A percentile compares a stretch with the other conserved stretches of the same genome.
Conservation (phyloP, 352 stramenopile genomes). For the Elongisporangium undulatum region DNA sequence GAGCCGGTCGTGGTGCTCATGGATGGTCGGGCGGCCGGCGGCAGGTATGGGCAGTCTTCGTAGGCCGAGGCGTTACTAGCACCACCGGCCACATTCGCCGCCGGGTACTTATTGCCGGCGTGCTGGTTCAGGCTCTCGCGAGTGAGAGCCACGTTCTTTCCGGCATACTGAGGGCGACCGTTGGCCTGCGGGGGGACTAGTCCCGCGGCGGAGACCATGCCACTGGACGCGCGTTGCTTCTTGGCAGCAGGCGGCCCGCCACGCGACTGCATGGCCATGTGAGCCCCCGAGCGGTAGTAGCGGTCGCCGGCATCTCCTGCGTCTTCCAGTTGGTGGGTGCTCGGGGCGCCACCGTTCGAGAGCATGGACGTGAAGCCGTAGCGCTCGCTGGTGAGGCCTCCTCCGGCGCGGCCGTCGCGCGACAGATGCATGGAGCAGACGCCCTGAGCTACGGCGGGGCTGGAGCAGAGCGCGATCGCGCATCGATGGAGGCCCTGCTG, state of each 20-base stretch:
- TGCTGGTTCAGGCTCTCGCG: slow-evolving; percentile 60
- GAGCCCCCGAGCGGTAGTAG: slow-evolving; percentile 41
- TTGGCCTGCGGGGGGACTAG: not conserved
- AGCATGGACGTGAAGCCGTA: slow-evolving; percentile 3
- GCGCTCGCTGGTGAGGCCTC: slow-evolving; percentile 14
- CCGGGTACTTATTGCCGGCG: slow-evolving; percentile 46
- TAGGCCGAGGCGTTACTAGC: slow-evolving; percentile 31
- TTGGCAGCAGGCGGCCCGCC: slow-evolving; percentile 27
- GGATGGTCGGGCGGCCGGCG: slow-evolving; percentile 23
- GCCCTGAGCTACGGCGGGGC: slow-evolving; percentile 66
- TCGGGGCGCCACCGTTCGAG: slow-evolving; percentile 6
- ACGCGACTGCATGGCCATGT: slow-evolving; percentile 58
- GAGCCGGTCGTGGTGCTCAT: slow-evolving; percentile 58
- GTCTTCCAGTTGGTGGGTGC: slow-evolving; percentile 16
- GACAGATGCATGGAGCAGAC: slow-evolving; percentile 77
- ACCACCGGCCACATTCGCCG: slow-evolving; percentile 4
- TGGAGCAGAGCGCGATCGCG: slow-evolving; percentile 71
- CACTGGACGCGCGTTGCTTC: slow-evolving; percentile 46
- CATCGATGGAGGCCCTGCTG: slow-evolving; percentile 71
- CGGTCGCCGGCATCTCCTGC: slow-evolving; percentile 33
- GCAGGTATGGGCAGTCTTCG: slow-evolving; percentile 61
- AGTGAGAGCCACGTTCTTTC: slow-evolving; percentile 19
- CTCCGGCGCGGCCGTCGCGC: slow-evolving; percentile 14
- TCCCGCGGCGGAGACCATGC: not conserved
- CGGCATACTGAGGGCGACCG: not conserved